Evolutionary conservation across 2,329 filamentous ascomycete genomes (phyloP), one percentile per base, ranked within the genome.

Genomic region (Cladophialophora psammophila): DNA sequence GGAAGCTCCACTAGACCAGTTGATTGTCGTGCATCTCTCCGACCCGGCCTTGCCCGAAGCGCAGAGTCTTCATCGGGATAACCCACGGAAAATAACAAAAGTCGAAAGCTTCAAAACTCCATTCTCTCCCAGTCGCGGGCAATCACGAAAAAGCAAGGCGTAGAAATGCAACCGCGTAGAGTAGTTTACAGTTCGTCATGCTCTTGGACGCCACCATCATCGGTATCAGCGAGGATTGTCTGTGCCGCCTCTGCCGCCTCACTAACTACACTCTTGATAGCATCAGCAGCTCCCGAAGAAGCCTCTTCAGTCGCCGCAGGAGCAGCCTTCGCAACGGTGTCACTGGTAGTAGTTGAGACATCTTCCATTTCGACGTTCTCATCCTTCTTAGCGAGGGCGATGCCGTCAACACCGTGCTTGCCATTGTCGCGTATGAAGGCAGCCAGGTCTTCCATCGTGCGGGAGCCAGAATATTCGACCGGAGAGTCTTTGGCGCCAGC

Each of bases 371-470:
- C 84, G 74, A 87, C 85, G 72, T 80, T 81, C 78, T 89, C 85
- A 71, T 80, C 82, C 78, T 89, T 84, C 40, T 81, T 79, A 73
- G 86, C 85, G 74, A 83, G 81, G 73, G 84, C 82, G 64, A 84
- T 81, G 70, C 90, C 88, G 75, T 90, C 88, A 72, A 92, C 88
- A 81, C 91, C 89, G 86, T 96, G 87, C 82, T 93, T 95, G 81
- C 95, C 95, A 80, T 95, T 96, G 86, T 97, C 93, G 82, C 92
- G 90, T 80, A 99, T 87, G 84, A 99, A 99, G 76, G 90, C 87
- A 76, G 92, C 90, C 68, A 99, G 88, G 79, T 98, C 95, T 84
- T 97, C 92, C 64, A 97, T 84, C 63, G 93, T 95, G 76, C 95
- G 93, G 72, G 90, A 87, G 75, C 95, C 95, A 72, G 85, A 87